phyloP scores from a whole-genome alignment of 2,329 filamentous ascomycete species.

The Arthroderma sp. region DNA sequence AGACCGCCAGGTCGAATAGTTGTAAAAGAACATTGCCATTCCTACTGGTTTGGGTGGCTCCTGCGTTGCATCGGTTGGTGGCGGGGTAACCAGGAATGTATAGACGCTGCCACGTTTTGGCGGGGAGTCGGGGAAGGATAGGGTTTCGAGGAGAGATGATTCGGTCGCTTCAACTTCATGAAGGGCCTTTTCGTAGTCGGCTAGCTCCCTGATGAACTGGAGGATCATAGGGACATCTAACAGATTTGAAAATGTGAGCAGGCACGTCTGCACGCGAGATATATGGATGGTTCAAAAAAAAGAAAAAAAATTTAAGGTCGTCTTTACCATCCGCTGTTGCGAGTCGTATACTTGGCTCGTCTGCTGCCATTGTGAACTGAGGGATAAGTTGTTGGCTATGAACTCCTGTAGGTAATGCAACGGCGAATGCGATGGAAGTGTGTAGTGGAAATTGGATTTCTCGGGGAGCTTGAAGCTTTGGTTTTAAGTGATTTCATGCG shows the following conservation, averaged over 20 bases:
- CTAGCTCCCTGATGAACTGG: constrained; percentile 68
- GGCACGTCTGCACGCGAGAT: no score
- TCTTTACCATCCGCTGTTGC: constrained; percentile 26
- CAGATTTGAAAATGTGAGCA: no score
- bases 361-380: constrained; percentile 18
- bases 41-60: constrained; percentile 41
- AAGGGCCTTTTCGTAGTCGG: constrained; percentile 71
- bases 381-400: background rate
- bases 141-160: constrained; percentile 55
- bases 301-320: background rate
- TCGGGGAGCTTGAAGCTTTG: no score
- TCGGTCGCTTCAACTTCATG: constrained; percentile 66
- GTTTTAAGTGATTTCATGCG: background rate
- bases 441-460: no score
- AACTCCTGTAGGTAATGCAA: background rate
- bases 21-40: constrained; percentile 89
- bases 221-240: constrained; percentile 74
- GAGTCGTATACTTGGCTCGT: constrained; percentile 27
- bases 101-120: constrained; percentile 51
- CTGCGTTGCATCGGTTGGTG: constrained; percentile 32
- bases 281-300: background rate
- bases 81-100: constrained; percentile 53
- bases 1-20: constrained; percentile 89
- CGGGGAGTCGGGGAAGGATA: constrained; percentile 55
- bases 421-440: no score